A percentile compares a stretch with the other conserved stretches of the same genome.
phyloP scores from a whole-genome alignment of 2,329 filamentous ascomycete species.

The Neofusicoccum laricinum region DNA sequence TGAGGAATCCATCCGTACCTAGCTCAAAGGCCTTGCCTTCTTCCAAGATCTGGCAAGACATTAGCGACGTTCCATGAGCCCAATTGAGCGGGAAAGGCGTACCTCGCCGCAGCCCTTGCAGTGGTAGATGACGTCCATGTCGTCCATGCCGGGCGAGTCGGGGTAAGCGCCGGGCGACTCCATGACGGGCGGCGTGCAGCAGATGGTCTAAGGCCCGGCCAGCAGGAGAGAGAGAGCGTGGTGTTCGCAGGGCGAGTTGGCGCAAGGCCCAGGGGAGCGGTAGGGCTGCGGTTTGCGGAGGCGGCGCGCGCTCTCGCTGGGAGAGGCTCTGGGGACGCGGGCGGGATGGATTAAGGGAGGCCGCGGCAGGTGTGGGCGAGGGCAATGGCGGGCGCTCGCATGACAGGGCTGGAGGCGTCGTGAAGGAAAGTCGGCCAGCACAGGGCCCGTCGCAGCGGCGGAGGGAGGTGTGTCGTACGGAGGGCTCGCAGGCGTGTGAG shows the following conservation, averaged over 20 bases:
- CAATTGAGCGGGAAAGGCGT: constrained; percentile 19
- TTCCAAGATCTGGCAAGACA: constrained; percentile 73
- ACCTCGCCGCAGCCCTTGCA: constrained; percentile 58
- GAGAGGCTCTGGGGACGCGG: not conserved
- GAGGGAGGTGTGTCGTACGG: not conserved
- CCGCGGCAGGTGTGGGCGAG: not conserved
- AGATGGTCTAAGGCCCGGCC: not conserved
- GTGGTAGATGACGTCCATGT: constrained; percentile 56
- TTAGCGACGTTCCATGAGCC: constrained; percentile 16
- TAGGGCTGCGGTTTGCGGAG: constrained; percentile 9
- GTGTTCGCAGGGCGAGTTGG: not conserved
- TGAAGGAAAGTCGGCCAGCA: not conserved
- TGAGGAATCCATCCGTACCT: constrained; percentile 56
- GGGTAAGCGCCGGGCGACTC: constrained; percentile 55
- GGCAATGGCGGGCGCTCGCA: constrained; percentile 14
- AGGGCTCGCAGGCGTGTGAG: constrained; percentile 8
- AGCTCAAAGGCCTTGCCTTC: constrained; percentile 98
- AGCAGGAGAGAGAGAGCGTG: not conserved
- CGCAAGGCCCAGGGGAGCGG: constrained; percentile 1
- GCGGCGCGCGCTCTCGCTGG: not conserved
- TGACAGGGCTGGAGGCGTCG: constrained; percentile 6
- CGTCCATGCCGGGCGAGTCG: constrained; percentile 46
- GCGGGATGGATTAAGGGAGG: constrained; percentile 13
- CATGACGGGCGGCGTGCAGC: constrained; percentile 35
- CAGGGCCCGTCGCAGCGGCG: not conserved